These are phyloP conservation scores for Boletus sp. DNA, from an alignment of 1,284 basidiomycete species.

Conservation along the genomic window DNA sequence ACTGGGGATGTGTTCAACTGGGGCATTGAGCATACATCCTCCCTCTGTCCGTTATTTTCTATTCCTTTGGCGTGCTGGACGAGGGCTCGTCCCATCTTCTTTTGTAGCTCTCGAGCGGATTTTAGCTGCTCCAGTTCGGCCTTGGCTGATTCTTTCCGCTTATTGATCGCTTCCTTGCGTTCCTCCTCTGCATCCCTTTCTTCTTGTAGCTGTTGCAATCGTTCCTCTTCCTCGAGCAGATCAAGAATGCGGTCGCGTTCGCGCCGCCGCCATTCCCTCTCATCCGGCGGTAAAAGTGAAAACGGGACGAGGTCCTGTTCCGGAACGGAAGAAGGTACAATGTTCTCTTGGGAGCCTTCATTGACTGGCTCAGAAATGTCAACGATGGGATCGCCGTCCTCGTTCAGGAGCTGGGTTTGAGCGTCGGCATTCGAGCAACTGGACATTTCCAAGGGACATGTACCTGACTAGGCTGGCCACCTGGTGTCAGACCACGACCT, in stretches of 20 bases:
- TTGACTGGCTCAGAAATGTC: slow-evolving; percentile 70
- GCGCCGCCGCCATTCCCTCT: slow-evolving; percentile 52
- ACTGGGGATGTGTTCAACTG: slow-evolving; percentile 28
- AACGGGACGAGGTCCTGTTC: slow-evolving; percentile 53
- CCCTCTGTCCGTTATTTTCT: slow-evolving; percentile 47
- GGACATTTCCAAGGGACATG: slow-evolving; percentile 32
- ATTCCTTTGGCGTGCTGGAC: slow-evolving; percentile 50
- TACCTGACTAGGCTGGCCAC: slow-evolving; percentile 66
- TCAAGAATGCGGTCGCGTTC: slow-evolving; percentile 69
- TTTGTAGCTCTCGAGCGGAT: slow-evolving; percentile 64
- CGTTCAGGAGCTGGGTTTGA: slow-evolving; percentile 59
- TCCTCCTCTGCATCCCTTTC: slow-evolving; percentile 47
- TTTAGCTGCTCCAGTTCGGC: slow-evolving; percentile 57
- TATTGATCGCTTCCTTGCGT: slow-evolving; percentile 50
- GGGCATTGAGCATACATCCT: slow-evolving; percentile 21
- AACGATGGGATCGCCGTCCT: slow-evolving; percentile 77
- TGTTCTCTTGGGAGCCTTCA: slow-evolving; percentile 25
- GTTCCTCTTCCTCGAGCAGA: slow-evolving; percentile 71
- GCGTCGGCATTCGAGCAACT: slow-evolving; percentile 23
- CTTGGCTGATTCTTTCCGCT: slow-evolving; percentile 53
- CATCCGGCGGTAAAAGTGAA: slow-evolving; percentile 49
- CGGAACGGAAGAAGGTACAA: slow-evolving; percentile 17
- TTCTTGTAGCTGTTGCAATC: slow-evolving; percentile 45
- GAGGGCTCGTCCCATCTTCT: slow-evolving; percentile 75
- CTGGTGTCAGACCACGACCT: slow-evolving; percentile 41